phyloP scores from a whole-genome alignment of 352 stramenopile genomes.

The Globisporangium rhizosaccharum region DNA sequence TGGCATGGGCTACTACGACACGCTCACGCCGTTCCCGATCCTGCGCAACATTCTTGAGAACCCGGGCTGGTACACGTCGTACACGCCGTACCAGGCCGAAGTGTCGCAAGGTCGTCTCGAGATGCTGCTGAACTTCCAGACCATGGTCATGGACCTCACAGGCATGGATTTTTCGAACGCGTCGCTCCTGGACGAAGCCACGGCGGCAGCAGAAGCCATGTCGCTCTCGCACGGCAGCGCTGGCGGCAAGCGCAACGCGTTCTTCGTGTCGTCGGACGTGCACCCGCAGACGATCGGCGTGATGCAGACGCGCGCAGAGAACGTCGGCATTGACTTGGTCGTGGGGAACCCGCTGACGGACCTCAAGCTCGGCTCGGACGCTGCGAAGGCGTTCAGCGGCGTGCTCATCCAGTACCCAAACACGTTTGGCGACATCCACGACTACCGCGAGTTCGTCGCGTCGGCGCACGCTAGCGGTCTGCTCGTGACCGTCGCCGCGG shows the following conservation, averaged over 20 bases:
- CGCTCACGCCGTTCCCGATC: slow-evolving; percentile 93
- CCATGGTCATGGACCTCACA: slow-evolving; percentile 95
- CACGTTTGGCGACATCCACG: slow-evolving; percentile 93
- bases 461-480: slow-evolving; percentile 81
- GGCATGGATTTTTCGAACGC: slow-evolving; percentile 96
- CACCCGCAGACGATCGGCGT: slow-evolving; percentile 92
- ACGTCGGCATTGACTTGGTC: slow-evolving; percentile 92
- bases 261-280: slow-evolving; percentile 93
- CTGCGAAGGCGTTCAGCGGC: slow-evolving; percentile 87
- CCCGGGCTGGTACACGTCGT: slow-evolving; percentile 98
- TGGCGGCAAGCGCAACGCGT: slow-evolving; percentile 93
- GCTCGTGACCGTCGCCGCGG: slow-evolving; percentile 95
- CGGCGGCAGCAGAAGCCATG: slow-evolving; percentile 98
- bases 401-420: slow-evolving; percentile 99
- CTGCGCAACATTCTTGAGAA: slow-evolving; percentile 98
- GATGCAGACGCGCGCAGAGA: slow-evolving; percentile 90
- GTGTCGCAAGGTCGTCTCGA: slow-evolving; percentile 98
- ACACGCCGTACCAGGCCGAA: slow-evolving; percentile 99
- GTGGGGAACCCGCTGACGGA: slow-evolving; percentile 83
- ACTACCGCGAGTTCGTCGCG: slow-evolving; percentile 90
- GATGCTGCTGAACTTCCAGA: slow-evolving; percentile 99
- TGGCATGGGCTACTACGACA: slow-evolving; percentile 98
- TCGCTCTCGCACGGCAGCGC: slow-evolving; percentile 93
- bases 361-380: slow-evolving; percentile 78
- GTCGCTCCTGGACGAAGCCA: slow-evolving; percentile 98